Percentiles rank a stretch among this genome's conserved stretches.
Conservation (phyloP, 2,329 filamentous ascomycete genomes). For the Fusarium nematophilum region DNA sequence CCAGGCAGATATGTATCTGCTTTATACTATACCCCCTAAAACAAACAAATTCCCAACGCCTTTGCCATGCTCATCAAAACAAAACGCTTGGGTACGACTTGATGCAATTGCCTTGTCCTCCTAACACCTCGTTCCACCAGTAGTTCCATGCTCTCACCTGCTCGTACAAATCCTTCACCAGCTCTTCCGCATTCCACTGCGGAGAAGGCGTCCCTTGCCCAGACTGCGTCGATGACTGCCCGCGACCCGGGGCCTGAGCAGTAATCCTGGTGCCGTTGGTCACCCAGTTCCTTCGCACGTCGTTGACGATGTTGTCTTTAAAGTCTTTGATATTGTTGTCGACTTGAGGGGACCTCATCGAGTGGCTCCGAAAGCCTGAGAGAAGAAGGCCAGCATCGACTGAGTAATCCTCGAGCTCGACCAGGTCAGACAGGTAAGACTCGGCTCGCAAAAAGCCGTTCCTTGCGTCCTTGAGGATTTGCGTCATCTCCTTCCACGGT, state of each 20-base stretch:
- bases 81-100: slow-evolving; percentile 29
- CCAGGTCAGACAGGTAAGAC: slow-evolving; percentile 30
- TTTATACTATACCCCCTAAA: neutral
- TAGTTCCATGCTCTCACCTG: slow-evolving; percentile 49
- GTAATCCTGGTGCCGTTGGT: slow-evolving; percentile 48
- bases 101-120: neutral
- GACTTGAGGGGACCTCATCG: neutral
- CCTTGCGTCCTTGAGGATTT: slow-evolving; percentile 29
- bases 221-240: slow-evolving; percentile 48
- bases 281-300: slow-evolving; percentile 60
- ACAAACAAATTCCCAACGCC: slow-evolving; percentile 31
- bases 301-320: slow-evolving; percentile 55
- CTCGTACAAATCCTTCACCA: slow-evolving; percentile 48
- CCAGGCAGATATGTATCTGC: slow-evolving; percentile 15
- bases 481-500: slow-evolving; percentile 34
- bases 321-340: slow-evolving; percentile 54
- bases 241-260: slow-evolving; percentile 51
- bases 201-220: slow-evolving; percentile 49
- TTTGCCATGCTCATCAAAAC: slow-evolving; percentile 42
- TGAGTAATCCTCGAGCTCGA: slow-evolving; percentile 27
- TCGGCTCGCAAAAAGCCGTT: slow-evolving; percentile 33
- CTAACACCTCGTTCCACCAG: slow-evolving; percentile 46
- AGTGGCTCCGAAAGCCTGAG: slow-evolving; percentile 25
- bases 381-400: slow-evolving; percentile 39
- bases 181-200: slow-evolving; percentile 46